These are phyloP conservation scores for Alternaria sp. DNA, from an alignment of 2,329 filamentous ascomycete genomes.

Conservation along the genomic window DNA sequence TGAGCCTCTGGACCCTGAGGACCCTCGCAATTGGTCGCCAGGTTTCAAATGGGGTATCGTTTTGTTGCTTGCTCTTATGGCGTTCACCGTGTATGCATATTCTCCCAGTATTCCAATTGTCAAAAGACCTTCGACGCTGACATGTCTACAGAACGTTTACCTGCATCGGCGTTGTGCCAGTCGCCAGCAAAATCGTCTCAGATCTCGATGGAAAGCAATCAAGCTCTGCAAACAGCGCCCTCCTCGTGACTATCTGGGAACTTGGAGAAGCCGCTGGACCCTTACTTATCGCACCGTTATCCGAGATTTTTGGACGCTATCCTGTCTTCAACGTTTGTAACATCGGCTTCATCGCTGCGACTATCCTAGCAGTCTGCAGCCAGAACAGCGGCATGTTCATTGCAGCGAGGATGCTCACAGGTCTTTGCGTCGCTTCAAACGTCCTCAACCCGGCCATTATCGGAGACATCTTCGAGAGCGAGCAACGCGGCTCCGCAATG, in stretches of 20 bases:
- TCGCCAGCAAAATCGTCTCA: constrained; percentile 39
- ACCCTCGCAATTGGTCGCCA: constrained; percentile 40
- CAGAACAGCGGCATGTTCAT: constrained; percentile 51
- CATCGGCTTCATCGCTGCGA: constrained; percentile 54
- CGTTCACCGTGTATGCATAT: constrained; percentile 43
- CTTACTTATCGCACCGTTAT: constrained; percentile 43
- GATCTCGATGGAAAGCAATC: constrained; percentile 37
- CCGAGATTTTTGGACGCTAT: constrained; percentile 42
- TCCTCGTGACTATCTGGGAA: constrained; percentile 48
- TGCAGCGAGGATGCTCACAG: constrained; percentile 53
- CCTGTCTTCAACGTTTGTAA: constrained; percentile 48
- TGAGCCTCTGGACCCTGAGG: constrained; percentile 36
- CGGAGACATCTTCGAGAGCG: constrained; percentile 66
- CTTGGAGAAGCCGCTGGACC: constrained; percentile 46
- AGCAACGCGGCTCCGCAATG: constrained; percentile 66
- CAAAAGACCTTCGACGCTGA: background rate
- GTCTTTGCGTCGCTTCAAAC: constrained; percentile 55
- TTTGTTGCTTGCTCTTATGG: constrained; percentile 40
- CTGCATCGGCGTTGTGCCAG: constrained; percentile 46
- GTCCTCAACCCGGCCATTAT: constrained; percentile 69
- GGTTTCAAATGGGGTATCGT: constrained; percentile 44
- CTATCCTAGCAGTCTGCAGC: constrained; percentile 49
- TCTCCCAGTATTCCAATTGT: background rate
- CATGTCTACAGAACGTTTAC: constrained; percentile 42
- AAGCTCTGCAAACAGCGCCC: constrained; percentile 33